Conservation (phyloP, 345 rosid genomes). For the Noccaea caerulescens region DNA sequence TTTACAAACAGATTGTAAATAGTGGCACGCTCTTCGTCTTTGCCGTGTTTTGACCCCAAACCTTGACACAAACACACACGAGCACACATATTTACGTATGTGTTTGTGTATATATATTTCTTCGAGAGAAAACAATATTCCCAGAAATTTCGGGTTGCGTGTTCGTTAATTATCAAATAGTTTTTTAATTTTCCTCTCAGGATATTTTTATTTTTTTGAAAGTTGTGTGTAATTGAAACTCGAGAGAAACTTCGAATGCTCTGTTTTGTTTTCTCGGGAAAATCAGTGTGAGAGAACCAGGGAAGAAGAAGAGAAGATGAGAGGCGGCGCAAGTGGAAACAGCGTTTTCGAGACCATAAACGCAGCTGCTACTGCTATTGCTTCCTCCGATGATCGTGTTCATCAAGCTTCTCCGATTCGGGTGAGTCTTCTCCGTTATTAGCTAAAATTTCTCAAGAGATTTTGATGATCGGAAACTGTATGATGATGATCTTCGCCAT, state of each 20-base stretch:
- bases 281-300: constrained; percentile 15
- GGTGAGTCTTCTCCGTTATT: constrained; percentile 7
- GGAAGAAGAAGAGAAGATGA: constrained; percentile 47
- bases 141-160: constrained; percentile 44
- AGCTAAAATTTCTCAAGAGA: neutral
- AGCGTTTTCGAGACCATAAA: constrained; percentile 63
- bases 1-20: constrained; percentile 25
- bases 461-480: constrained; percentile 3
- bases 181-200: constrained; percentile 10
- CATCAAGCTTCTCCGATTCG: constrained; percentile 52
- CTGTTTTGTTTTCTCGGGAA: constrained; percentile 42
- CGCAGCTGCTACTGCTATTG: constrained; percentile 93
- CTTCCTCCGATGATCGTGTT: constrained; percentile 73
- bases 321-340: constrained; percentile 52
- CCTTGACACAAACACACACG: constrained; percentile 29
- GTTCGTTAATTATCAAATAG: constrained; percentile 18
- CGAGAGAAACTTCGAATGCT: constrained; percentile 38
- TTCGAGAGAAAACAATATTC: constrained; percentile 34
- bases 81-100: neutral
- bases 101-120: neutral
- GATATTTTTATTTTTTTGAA: constrained; percentile 12
- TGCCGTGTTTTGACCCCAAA: constrained; percentile 51
- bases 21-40: constrained; percentile 41
- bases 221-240: neutral
- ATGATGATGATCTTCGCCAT: neutral